Percentiles rank a stretch among this genome's conserved stretches.
These are phyloP conservation scores for Ophiostoma quercus DNA, from an alignment of 2,329 filamentous ascomycete species.

Conservation along the genomic window DNA sequence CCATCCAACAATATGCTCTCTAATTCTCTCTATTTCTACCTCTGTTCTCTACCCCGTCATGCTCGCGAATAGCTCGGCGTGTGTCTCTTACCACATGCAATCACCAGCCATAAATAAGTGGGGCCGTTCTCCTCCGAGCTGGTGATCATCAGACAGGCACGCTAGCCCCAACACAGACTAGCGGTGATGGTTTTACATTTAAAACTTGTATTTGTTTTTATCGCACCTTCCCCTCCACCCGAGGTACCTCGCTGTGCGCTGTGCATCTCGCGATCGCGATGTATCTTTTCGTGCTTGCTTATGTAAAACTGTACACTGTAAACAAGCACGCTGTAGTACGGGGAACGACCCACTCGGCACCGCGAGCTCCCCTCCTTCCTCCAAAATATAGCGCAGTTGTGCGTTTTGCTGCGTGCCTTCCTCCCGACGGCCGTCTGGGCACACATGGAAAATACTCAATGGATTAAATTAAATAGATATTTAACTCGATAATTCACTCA, in stretches of 20 bases:
- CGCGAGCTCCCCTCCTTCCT: constrained; percentile 1
- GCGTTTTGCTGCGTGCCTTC: constrained; percentile 13
- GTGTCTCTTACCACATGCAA: background rate
- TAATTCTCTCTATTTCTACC: background rate
- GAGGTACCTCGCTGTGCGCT: background rate
- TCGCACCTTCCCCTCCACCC: background rate
- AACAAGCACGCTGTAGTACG: background rate
- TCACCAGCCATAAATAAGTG: constrained; percentile 14
- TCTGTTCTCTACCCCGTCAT: background rate
- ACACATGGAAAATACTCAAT: constrained; percentile 10
- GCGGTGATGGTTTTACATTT: background rate
- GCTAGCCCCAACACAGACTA: constrained; percentile 18
- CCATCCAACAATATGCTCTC: background rate
- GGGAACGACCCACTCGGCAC: constrained; percentile 4
- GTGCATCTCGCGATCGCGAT: constrained; percentile 4
- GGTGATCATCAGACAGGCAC: constrained; percentile 18
- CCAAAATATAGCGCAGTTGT: constrained; percentile 19
- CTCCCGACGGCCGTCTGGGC: constrained; percentile 5
- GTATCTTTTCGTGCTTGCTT: background rate
- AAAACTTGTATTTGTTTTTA: background rate
- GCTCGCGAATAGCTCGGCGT: background rate
- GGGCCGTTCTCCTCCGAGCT: constrained; percentile 26
- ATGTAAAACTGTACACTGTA: background rate
- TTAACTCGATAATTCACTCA: background rate
- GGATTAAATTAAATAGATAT: constrained; percentile 16